Conservation (phyloP, 73 alveolate genomes). For the Symbiodinium pilosum region DNA sequence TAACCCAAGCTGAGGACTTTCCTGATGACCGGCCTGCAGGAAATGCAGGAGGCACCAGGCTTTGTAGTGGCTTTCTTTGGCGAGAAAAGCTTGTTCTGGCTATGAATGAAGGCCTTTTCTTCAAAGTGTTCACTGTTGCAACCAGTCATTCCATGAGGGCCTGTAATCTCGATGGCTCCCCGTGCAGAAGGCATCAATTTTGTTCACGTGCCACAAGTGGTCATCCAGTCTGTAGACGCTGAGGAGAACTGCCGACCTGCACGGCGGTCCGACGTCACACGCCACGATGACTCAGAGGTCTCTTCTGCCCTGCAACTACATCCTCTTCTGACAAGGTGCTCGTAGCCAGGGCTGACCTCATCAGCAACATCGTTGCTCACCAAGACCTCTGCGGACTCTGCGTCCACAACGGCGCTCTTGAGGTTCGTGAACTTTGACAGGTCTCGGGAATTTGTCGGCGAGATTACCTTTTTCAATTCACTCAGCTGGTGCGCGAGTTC, state of each 20-base stretch:
- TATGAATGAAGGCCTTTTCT: neutral
- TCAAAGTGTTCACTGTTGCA: neutral
- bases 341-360: slow-evolving; percentile 18
- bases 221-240: slow-evolving; percentile 71
- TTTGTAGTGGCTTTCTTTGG: too few relatives aligned
- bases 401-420: neutral
- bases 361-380: slow-evolving; percentile 9
- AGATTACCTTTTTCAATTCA: neutral
- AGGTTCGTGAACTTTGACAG: slow-evolving; percentile 71
- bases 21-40: slow-evolving; percentile 23
- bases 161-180: slow-evolving; percentile 92
- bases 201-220: slow-evolving; percentile 70
- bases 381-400: slow-evolving; percentile 46
- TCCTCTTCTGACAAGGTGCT: slow-evolving; percentile 10
- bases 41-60: too few relatives aligned
- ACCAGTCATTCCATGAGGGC: too few relatives aligned
- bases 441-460: slow-evolving; percentile 74
- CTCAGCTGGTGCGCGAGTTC: neutral
- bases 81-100: too few relatives aligned
- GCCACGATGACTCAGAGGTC: neutral
- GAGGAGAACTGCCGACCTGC: slow-evolving; percentile 47
- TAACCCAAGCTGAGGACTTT: slow-evolving; percentile 58
- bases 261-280: too few relatives aligned
- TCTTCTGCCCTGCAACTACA: neutral
- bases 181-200: slow-evolving; percentile 39